A percentile compares a stretch with the other conserved stretches of the same genome.
phyloP scores from a whole-genome alignment of 495 filamentous ascomycete species.

The Schizothecium vesticola region DNA sequence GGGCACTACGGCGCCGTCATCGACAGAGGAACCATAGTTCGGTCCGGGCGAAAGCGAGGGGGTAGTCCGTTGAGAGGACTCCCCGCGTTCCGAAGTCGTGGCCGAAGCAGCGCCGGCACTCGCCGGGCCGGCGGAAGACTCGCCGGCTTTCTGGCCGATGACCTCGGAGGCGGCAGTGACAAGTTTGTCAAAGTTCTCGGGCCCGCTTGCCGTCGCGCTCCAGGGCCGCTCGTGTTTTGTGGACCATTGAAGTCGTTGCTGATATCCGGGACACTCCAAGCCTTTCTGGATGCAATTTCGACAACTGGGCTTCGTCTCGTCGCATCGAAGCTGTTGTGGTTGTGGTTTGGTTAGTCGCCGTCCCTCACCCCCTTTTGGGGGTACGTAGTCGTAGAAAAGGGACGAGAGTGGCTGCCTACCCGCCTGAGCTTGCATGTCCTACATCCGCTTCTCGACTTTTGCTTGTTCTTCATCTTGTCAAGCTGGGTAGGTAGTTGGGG shows the following conservation, averaged over 20 bases:
- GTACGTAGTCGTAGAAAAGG: background rate
- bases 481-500: background rate
- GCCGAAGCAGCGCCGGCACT: background rate
- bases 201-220: slow-evolving; percentile 16
- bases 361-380: background rate
- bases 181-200: slow-evolving; percentile 30
- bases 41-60: slow-evolving; percentile 7
- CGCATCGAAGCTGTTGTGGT: slow-evolving; percentile 26
- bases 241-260: slow-evolving; percentile 34
- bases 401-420: slow-evolving; percentile 16
- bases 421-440: slow-evolving; percentile 30
- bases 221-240: slow-evolving; percentile 29
- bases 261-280: slow-evolving; percentile 31
- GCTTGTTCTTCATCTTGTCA: slow-evolving; percentile 29
- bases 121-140: background rate
- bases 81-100: background rate
- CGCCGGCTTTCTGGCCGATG: slow-evolving; percentile 11
- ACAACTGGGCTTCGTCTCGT: slow-evolving; percentile 29
- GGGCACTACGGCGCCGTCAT: slow-evolving; percentile 6
- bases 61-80: background rate
- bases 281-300: slow-evolving; percentile 28
- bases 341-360: slow-evolving; percentile 8
- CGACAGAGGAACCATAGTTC: background rate
- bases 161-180: slow-evolving; percentile 29
- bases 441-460: slow-evolving; percentile 32